phyloP scores from a whole-genome alignment of 2,329 filamentous ascomycete species.

The Colletotrichum sp. region DNA sequence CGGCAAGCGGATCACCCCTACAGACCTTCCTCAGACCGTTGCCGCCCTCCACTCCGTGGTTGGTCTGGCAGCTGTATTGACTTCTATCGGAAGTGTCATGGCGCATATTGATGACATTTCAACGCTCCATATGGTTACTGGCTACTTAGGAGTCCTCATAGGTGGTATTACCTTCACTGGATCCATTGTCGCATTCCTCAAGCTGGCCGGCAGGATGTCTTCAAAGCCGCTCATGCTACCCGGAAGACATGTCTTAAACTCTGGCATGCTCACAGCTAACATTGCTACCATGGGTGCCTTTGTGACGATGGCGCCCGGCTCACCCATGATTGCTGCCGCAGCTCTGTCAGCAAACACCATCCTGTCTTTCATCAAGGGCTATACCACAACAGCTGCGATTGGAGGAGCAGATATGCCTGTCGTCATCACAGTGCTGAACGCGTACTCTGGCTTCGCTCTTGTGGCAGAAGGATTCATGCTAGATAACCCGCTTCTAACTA shows the following conservation, averaged over 20 bases:
- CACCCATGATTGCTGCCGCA: conserved; percentile 78
- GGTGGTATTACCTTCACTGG: conserved; percentile 90
- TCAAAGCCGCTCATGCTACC: conserved; percentile 76
- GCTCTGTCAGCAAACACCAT: conserved; percentile 78
- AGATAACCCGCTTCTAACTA: conserved; percentile 83
- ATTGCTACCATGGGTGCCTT: conserved; percentile 85
- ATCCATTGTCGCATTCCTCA: conserved; percentile 87
- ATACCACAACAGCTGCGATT: conserved; percentile 86
- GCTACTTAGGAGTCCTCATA: conserved; percentile 85
- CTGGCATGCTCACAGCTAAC: conserved; percentile 76
- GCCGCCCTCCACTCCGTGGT: conserved; percentile 90
- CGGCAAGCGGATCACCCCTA: conserved; percentile 85
- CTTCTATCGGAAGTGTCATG: conserved; percentile 87
- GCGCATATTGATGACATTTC: conserved; percentile 57
- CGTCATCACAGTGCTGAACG: conserved; percentile 88
- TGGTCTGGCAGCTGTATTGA: conserved; percentile 85
- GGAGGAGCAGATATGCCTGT: conserved; percentile 95
- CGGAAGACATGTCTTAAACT: conserved; percentile 78
- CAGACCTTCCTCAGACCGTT: conserved; percentile 87
- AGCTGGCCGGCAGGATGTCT: conserved; percentile 82
- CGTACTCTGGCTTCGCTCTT: conserved; percentile 88
- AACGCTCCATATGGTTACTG: conserved; percentile 83
- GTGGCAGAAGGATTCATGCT: conserved; percentile 94
- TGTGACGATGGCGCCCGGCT: conserved; percentile 79
- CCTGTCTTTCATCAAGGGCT: conserved; percentile 85